Base-by-base conservation (phyloP, 2,329 filamentous ascomycete species). In the Huntiella omanensis region DNA sequence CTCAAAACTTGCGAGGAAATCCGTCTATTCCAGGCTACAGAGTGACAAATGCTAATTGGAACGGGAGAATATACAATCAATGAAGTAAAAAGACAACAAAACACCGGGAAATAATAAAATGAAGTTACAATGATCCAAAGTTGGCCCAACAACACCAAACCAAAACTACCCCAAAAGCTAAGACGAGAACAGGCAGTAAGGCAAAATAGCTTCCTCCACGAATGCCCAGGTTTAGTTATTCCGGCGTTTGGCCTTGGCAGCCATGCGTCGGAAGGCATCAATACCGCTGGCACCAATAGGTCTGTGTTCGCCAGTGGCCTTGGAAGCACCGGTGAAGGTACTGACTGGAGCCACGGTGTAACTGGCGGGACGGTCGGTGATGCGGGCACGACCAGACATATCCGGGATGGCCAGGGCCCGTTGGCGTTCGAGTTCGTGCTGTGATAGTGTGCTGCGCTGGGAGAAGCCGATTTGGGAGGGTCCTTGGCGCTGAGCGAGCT, bases 261-360 rank as follows among this genome's bases (percentile, higher is more conserved):
- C 76, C 68, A 80, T 77, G 61, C 68, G 75, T 51, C 73, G 67
- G 62, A 80, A 80, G 1, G 75, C 75, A 53, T 77, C 75, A 58
- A 74, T 65, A 49, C 75, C 75, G 50, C 67, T 68, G n/a, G 74
- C 68, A 44, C 75, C 75, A 51, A 79, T 71, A 8, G 75, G 75
- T 37, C 72, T 65, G 52, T 71, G 71, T 4, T 66, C 60, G 3
- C 61, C 64, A 36, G 38, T 41, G 4, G 46, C 17, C 11, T 40
- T 34, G 16, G 39, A 33, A 5, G 64, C 61, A 15, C 69, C 66
- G 53, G 75, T 71, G 53, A 75, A 78, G 0, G 71, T 78, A 57
- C 74, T 79, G 56, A 67, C 68, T 4, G 73, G 73, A 6, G 73
- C 73, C 52, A 77, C 68, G 5, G 69, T 73, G 57, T 76, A 77